A percentile compares a stretch with the other conserved stretches of the same genome.
Evolutionary conservation across 202 grass and related monocot genomes (phyloP).

Genomic region (Setaria viridis): DNA sequence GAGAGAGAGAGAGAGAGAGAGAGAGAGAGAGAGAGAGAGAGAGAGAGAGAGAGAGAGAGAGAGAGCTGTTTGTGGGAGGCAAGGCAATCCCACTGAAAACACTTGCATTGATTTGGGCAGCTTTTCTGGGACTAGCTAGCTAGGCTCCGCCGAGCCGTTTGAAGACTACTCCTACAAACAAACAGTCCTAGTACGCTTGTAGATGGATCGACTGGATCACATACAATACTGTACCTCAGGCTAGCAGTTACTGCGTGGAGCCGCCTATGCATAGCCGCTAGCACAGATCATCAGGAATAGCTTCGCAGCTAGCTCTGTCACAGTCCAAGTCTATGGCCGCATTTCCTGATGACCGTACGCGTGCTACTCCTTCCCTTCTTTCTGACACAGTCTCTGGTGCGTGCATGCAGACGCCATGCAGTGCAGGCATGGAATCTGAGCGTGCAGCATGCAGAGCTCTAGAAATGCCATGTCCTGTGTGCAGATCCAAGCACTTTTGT

Average conservation of each 20-base stretch:
- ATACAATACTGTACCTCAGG: background rate
- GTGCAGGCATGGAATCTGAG: no score
- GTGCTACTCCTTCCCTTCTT: background rate
- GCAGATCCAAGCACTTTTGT: constrained; percentile 1
- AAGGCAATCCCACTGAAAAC: constrained; percentile 63
- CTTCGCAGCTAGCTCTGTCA: constrained; percentile 19
- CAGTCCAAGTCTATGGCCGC: constrained; percentile 35
- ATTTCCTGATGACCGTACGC: constrained; percentile 34
- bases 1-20: background rate
- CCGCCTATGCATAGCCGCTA: background rate
- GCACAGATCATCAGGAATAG: background rate
- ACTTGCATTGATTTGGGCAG: constrained; percentile 64
- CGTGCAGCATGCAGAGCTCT: background rate
- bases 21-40: background rate
- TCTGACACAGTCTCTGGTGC: background rate
- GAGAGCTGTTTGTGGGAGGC: background rate
- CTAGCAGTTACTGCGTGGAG: background rate
- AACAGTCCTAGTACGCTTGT: background rate
- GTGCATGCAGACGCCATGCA: background rate
- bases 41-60: background rate
- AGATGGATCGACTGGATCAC: constrained; percentile 26
- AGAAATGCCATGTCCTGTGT: background rate
- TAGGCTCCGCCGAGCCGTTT: constrained; percentile 38
- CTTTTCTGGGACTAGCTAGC: constrained; percentile 45
- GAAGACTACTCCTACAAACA: background rate